Base-by-base conservation (phyloP, 768 basidiomycete genomes). In the Solioccasus polychromus region DNA sequence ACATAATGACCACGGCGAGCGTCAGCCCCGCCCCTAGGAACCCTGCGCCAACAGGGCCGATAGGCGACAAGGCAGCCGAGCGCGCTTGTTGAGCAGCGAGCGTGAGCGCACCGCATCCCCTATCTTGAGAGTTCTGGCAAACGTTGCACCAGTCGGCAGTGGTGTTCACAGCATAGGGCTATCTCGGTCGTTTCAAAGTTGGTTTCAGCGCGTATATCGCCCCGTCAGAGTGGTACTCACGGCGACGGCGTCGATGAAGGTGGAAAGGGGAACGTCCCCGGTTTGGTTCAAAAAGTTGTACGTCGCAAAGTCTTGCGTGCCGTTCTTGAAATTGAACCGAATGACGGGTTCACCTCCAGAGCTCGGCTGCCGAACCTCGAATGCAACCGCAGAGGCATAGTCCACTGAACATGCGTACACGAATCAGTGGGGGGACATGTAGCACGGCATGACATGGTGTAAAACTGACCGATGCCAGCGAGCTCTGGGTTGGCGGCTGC, bases 301-400 rank as follows among this genome's bases (percentile, higher is more conserved):
- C 3, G 70, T 70, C 45, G 48, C 63, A 63, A 81, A 84, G 11
- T 51, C 36, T 44, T 63, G 59, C 1, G 82, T 79, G 8, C 83
- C 83, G 48, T 87, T 87, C 71, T 83, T 83, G 69, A 88, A 84
- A 49, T 74, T 77, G 66, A 88, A 76, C 4, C 82, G 74, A 17
- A 87, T 51, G 36, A 79, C 67, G 12, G 80, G 76, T 50, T 73
- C 74, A 2, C 71, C 68, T 10, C 71, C 70, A 5, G 66, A 59
- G 11, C 64, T 54, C 1, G 77, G 61, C 44, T 77, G 70, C 48
- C 80, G 78, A 37, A 83, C 72, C 66, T 87, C 85, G 38, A 84
- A 63, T 11, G 74, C 77, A 14, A 79, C 65, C 3, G 74, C 72
- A 2, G 78, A 72, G 22, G 84, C 79, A 47, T 83, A 85, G 51